These are phyloP conservation scores for Metschnikowia hibisci DNA, from an alignment of 805 yeast genomes.

Conservation along the genomic window DNA sequence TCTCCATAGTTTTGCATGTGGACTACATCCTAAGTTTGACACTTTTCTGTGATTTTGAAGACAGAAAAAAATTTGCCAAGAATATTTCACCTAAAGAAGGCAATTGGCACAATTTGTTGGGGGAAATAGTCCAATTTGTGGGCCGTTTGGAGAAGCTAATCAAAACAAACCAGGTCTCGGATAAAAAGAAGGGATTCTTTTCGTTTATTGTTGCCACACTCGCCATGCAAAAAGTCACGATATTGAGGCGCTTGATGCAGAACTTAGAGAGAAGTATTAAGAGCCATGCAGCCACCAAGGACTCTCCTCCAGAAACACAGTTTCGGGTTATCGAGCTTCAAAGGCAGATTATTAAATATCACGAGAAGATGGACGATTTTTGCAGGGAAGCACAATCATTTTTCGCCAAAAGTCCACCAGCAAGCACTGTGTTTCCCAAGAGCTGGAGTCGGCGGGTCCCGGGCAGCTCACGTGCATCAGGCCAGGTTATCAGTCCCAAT, in stretches of 20 bases:
- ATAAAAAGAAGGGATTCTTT: slow-evolving; percentile 12
- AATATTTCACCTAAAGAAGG: neutral
- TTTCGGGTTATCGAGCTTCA: slow-evolving; percentile 28
- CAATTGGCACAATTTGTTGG: slow-evolving; percentile 13
- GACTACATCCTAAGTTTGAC: slow-evolving; percentile 14
- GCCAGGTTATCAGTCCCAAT: slow-evolving; percentile 19
- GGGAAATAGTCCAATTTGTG: slow-evolving; percentile 14
- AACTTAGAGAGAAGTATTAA: slow-evolving; percentile 23
- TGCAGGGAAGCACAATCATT: slow-evolving; percentile 28
- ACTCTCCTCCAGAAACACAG: slow-evolving; percentile 14
- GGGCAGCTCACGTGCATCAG: neutral
- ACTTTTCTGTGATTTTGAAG: slow-evolving; percentile 10
- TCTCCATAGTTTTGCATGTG: slow-evolving; percentile 18
- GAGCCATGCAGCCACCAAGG: slow-evolving; percentile 17
- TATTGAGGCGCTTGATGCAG: slow-evolving; percentile 30
- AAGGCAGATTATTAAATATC: slow-evolving; percentile 24
- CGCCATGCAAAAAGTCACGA: slow-evolving; percentile 26
- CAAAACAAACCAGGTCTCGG: slow-evolving; percentile 12
- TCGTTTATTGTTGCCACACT: slow-evolving; percentile 24
- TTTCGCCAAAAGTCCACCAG: slow-evolving; percentile 21
- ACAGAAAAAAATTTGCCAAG: slow-evolving; percentile 1
- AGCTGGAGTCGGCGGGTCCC: slow-evolving; percentile 26
- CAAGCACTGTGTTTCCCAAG: slow-evolving; percentile 29
- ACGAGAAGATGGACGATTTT: slow-evolving; percentile 19
- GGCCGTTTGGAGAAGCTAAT: slow-evolving; percentile 15